These are phyloP conservation scores for Postia placenta DNA, from an alignment of 768 basidiomycete species.

Conservation along the genomic window DNA sequence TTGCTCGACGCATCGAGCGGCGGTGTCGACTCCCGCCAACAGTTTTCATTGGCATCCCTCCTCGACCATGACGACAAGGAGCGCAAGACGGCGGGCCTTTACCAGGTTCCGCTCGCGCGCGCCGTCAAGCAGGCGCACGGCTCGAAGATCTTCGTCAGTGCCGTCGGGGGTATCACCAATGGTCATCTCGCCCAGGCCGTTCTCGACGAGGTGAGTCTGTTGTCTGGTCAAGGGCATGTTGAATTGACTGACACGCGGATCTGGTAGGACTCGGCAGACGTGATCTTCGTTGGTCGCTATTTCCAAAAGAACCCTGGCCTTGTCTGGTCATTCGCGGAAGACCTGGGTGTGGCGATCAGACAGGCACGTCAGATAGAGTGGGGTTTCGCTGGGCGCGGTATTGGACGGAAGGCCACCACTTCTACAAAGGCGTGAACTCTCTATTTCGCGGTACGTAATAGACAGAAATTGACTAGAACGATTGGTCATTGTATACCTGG, in stretches of 20 bases:
- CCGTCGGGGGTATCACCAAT: slow-evolving; percentile 52
- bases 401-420: too few species aligned
- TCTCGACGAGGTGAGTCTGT: slow-evolving; percentile 45
- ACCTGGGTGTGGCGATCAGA: slow-evolving; percentile 40
- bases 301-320: slow-evolving; percentile 53
- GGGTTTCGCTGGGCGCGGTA: slow-evolving; percentile 28
- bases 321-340: slow-evolving; percentile 43
- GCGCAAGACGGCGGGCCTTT: too few species aligned
- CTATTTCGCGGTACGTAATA: too few species aligned
- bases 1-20: slow-evolving; percentile 68
- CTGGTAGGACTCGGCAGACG: slow-evolving; percentile 52
- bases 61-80: too few species aligned
- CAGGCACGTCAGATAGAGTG: slow-evolving; percentile 46
- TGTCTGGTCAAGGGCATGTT: background rate
- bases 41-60: slow-evolving; percentile 16
- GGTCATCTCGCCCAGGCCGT: slow-evolving; percentile 54
- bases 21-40: slow-evolving; percentile 45
- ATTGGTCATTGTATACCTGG: too few species aligned
- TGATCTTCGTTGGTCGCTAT: slow-evolving; percentile 24
- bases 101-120: slow-evolving; percentile 12
- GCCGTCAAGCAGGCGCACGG: slow-evolving; percentile 41
- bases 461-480: too few species aligned
- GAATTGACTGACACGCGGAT: too few species aligned
- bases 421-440: too few species aligned
- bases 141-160: slow-evolving; percentile 38